Evolutionary conservation across 257 asterid species (phyloP).

Genomic region (Nicotiana tabacum): DNA sequence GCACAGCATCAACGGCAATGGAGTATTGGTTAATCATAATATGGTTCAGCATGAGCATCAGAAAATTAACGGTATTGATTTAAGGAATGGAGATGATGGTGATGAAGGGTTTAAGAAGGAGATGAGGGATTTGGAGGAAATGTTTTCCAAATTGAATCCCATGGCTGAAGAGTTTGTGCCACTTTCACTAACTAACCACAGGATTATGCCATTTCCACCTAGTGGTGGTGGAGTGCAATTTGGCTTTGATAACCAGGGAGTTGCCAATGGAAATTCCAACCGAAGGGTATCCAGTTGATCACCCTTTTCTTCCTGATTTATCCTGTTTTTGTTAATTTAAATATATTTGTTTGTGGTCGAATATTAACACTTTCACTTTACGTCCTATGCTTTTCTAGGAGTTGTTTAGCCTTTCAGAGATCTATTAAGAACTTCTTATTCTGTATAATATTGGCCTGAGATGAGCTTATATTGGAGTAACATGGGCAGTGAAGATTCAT

Average conservation of each 20-base stretch:
- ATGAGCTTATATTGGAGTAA: too few species aligned
- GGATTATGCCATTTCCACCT: constrained; percentile 11
- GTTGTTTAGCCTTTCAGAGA: too few species aligned
- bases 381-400: too few species aligned
- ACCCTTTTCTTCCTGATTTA: neutral
- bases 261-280: constrained; percentile 44
- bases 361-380: too few species aligned
- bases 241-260: constrained; percentile 50
- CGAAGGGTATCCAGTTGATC: constrained; percentile 51
- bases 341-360: too few species aligned
- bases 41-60: neutral
- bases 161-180: constrained; percentile 72
- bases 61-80: neutral
- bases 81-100: constrained; percentile 8
- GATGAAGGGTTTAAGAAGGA: constrained; percentile 38
- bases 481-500: too few species aligned
- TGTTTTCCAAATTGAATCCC: constrained; percentile 57
- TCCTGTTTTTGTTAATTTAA: neutral
- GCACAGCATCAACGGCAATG: neutral
- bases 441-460: too few species aligned
- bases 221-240: constrained; percentile 34
- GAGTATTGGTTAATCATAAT: neutral
- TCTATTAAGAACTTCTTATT: too few species aligned
- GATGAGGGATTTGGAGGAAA: constrained; percentile 53
- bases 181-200: constrained; percentile 29